Conservation (phyloP, 106 monocot species). For the Apostasia ramifera region DNA sequence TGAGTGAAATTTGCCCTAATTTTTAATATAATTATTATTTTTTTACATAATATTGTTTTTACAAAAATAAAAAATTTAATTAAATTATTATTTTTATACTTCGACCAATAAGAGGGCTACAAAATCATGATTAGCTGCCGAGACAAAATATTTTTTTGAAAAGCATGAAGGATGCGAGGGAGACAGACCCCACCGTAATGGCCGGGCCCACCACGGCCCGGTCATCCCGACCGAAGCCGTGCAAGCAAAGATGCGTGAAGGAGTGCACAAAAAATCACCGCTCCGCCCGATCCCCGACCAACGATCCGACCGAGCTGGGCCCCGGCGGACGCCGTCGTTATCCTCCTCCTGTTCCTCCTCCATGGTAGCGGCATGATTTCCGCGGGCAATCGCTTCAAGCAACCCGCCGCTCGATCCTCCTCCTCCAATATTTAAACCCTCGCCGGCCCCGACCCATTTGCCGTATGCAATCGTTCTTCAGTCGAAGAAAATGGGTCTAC, state of each 20-base stretch:
- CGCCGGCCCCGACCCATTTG: not conserved
- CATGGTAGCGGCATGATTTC: not conserved
- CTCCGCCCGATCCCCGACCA: conserved; percentile 9
- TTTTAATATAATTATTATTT: too few species aligned
- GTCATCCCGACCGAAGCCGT: not conserved
- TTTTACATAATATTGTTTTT: too few species aligned
- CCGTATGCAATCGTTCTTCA: not conserved
- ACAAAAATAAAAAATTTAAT: too few species aligned
- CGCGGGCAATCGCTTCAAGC: conserved; percentile 7
- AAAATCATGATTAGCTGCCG: too few species aligned
- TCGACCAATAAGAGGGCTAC: too few species aligned
- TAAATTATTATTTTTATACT: too few species aligned
- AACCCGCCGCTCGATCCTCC: not conserved
- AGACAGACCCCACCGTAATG: too few species aligned
- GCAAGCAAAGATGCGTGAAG: conserved; percentile 12
- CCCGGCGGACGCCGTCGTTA: conserved; percentile 1
- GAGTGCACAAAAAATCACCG: not conserved
- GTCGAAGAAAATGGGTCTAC: conserved; percentile 21
- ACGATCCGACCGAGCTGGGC: not conserved
- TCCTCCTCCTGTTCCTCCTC: not conserved
- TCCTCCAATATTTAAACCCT: conserved; percentile 4
- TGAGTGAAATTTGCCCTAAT: too few species aligned
- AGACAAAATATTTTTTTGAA: too few species aligned
- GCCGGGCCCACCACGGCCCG: too few species aligned
- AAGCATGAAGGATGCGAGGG: too few species aligned